phyloP scores from a whole-genome alignment of 257 asterid species.

The Verbascum thapsus region DNA sequence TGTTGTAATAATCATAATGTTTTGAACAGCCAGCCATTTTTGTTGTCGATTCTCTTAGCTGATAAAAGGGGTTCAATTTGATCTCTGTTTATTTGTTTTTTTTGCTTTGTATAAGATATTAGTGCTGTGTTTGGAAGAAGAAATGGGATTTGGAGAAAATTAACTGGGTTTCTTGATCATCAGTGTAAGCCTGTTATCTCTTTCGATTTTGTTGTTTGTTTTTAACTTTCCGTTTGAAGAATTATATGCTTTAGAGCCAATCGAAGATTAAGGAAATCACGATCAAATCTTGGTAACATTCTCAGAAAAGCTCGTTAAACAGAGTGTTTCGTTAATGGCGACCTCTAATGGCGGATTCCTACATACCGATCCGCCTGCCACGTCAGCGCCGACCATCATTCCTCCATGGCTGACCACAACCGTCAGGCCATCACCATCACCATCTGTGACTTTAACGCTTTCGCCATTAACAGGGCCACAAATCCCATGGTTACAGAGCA shows the following conservation, averaged over 20 bases:
- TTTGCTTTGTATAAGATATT: too few species aligned
- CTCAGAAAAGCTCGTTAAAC: constrained; percentile 56
- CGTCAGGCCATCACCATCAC: constrained; percentile 45
- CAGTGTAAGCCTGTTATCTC: constrained; percentile 25
- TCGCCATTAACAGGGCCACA: constrained; percentile 55
- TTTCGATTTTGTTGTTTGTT: background rate
- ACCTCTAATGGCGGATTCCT: constrained; percentile 55
- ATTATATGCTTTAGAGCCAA: constrained; percentile 31
- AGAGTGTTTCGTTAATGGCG: constrained; percentile 48
- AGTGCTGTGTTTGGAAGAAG: too few species aligned
- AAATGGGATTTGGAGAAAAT: too few species aligned
- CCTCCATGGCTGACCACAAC: constrained; percentile 71
- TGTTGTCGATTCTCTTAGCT: too few species aligned
- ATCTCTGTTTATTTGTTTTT: too few species aligned
- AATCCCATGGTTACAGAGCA: constrained; percentile 59
- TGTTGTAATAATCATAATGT: too few species aligned
- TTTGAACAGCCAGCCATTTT: too few species aligned
- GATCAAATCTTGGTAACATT: constrained; percentile 42
- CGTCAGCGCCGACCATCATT: constrained; percentile 40
- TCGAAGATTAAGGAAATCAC: constrained; percentile 67
- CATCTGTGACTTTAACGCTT: constrained; percentile 73
- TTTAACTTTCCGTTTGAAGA: background rate
- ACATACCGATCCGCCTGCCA: constrained; percentile 40
- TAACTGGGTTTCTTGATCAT: too few species aligned
- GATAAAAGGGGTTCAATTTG: too few species aligned